Evolutionary conservation across 2,329 filamentous ascomycete species (phyloP).

Genomic region (Xylariaceae sp.): DNA sequence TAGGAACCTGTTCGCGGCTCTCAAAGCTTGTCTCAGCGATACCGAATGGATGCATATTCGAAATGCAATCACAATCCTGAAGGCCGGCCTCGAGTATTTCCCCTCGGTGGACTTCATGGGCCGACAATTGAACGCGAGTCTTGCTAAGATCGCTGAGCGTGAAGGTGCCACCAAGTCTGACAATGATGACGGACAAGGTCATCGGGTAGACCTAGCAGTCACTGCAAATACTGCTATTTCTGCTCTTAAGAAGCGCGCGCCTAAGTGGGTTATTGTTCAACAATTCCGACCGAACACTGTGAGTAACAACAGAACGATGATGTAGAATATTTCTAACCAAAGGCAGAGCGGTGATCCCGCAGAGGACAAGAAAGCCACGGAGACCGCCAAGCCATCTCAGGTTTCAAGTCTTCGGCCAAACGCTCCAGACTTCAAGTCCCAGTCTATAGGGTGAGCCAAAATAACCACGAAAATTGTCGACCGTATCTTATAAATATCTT

Average conservation of each 20-base stretch:
- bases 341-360: slow-evolving; percentile 49
- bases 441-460: slow-evolving; percentile 45
- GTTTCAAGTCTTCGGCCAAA: slow-evolving; percentile 60
- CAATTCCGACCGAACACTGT: slow-evolving; percentile 73
- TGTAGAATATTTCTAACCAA: slow-evolving; percentile 42
- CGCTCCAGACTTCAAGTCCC: slow-evolving; percentile 70
- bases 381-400: slow-evolving; percentile 45
- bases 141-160: slow-evolving; percentile 70
- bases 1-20: slow-evolving; percentile 75
- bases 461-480: not conserved
- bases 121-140: slow-evolving; percentile 65
- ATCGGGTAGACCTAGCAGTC: slow-evolving; percentile 76
- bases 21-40: slow-evolving; percentile 81
- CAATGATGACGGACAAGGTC: slow-evolving; percentile 59
- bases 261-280: slow-evolving; percentile 76
- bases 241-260: slow-evolving; percentile 70
- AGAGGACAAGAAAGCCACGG: slow-evolving; percentile 49
- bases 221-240: slow-evolving; percentile 75
- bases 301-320: slow-evolving; percentile 40
- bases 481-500: slow-evolving; percentile 22
- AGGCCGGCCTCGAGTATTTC: slow-evolving; percentile 80
- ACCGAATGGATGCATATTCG: slow-evolving; percentile 97
- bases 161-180: slow-evolving; percentile 59
- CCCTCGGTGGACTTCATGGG: slow-evolving; percentile 92
- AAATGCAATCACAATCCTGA: slow-evolving; percentile 90